A percentile compares a stretch with the other conserved stretches of the same genome.
Conservation (phyloP, 140 eudicot species). For the Artemisia princeps region DNA sequence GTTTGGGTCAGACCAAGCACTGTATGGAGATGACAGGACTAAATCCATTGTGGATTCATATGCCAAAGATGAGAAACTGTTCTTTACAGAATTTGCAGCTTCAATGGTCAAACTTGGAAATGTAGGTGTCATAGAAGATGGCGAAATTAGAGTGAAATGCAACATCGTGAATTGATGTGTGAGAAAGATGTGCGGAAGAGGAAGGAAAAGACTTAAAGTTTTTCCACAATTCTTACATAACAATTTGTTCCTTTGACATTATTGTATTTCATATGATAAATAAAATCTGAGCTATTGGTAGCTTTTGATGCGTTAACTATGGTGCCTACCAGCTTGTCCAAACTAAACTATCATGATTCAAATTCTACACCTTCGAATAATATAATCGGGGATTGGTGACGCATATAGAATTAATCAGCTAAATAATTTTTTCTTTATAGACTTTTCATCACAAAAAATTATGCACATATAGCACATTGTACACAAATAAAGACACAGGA, state of each 20-base stretch:
- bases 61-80: constrained; percentile 52
- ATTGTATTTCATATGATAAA: constrained; percentile 10
- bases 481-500: not conserved
- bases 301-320: not conserved
- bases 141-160: constrained; percentile 56
- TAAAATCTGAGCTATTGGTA: constrained; percentile 13
- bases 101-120: constrained; percentile 78
- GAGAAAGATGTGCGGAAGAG: constrained; percentile 9
- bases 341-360: too few relatives aligned
- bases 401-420: not conserved
- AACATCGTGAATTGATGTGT: constrained; percentile 39
- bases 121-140: constrained; percentile 53
- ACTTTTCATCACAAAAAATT: not conserved
- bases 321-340: not conserved
- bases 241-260: constrained; percentile 12
- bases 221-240: constrained; percentile 6
- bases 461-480: not conserved
- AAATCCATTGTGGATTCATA: constrained; percentile 56
- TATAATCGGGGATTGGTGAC: not conserved
- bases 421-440: too few relatives aligned
- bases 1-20: constrained; percentile 60
- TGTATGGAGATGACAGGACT: constrained; percentile 53
- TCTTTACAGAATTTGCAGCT: constrained; percentile 62
- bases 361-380: too few relatives aligned
- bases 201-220: not conserved